phyloP scores from a whole-genome alignment of 192 early-diverging fungal species.

The Chytriomyces confervae region DNA sequence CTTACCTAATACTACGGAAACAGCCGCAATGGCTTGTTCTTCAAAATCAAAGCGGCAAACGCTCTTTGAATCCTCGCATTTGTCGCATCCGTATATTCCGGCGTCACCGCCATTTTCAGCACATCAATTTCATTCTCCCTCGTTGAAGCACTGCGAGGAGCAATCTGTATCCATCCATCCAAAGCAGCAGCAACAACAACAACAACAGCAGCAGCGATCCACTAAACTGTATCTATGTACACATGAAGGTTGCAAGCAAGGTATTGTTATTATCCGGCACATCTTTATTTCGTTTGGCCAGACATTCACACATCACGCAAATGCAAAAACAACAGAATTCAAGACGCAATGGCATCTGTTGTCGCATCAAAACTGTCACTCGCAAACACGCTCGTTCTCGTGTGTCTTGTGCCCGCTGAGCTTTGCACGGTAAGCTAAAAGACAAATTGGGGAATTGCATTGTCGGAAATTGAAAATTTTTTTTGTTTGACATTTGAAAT shows the following conservation, averaged over 20 bases:
- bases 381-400: background rate
- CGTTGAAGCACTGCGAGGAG: background rate
- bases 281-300: background rate
- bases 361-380: background rate
- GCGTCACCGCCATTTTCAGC: too few relatives aligned
- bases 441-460: too few relatives aligned
- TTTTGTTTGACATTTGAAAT: too few relatives aligned
- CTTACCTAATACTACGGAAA: too few relatives aligned
- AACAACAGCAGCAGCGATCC: background rate
- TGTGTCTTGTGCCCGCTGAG: background rate
- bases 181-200: too few relatives aligned
- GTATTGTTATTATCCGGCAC: background rate
- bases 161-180: background rate
- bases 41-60: too few relatives aligned
- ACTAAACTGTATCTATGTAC: background rate
- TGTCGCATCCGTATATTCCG: too few relatives aligned
- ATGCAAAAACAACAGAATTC: slow-evolving; percentile 3
- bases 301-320: background rate
- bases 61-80: too few relatives aligned
- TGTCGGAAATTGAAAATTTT: too few relatives aligned
- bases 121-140: too few relatives aligned
- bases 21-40: too few relatives aligned
- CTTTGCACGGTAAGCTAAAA: background rate
- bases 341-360: slow-evolving; percentile 15
- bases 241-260: background rate